Evolutionary conservation across 306 rosid genomes (phyloP), one percentile per base, ranked within the genome.

Genomic region (Cucumis hystrix): DNA sequence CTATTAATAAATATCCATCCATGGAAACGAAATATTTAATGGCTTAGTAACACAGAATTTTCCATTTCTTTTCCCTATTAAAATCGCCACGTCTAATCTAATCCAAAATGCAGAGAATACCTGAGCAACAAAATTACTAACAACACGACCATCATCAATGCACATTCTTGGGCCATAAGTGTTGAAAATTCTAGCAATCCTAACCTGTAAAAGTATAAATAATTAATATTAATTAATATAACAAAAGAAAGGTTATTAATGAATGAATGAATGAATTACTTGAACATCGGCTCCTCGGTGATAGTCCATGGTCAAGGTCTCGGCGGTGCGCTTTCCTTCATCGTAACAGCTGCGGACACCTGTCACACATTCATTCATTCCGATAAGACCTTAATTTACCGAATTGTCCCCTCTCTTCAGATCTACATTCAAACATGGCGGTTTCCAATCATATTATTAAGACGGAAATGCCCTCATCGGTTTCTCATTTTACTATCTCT

Each of bases 311-410:
- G 99, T 89, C 90, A 95, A 87, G 64, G 99, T 95, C 85, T 95
- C 99, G 0, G 99, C 99, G 79, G 99, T 95, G 40, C 99, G 99
- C 78, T 95, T 95, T 69, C 99, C 99, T 86, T 95, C 99, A 8
- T 95, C 99, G 85, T 95, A 95, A 84, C 99, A 95, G 33, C 99
- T 95, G 55, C 99, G 84, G 78, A 95, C 99, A 92, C 99, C 99
- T 95, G 99, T 84, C 89, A 47, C 59, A 4, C 45, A 47, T 23
- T 23, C 25, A 23, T 23, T 23, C 25, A 23, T 61, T 33, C 83
- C 79, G 66, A 70, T 39, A 67, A 67, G 0, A 20, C 3, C 69
- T 1, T 1, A 68, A 20, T 43, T 68, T 40, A 66, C 75, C 39
- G 0, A 71, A 71, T 9, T 71, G 21, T 23, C 3, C 59, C 37